phyloP scores from a whole-genome alignment of 306 rosid genomes.

The Pyrus communis region DNA sequence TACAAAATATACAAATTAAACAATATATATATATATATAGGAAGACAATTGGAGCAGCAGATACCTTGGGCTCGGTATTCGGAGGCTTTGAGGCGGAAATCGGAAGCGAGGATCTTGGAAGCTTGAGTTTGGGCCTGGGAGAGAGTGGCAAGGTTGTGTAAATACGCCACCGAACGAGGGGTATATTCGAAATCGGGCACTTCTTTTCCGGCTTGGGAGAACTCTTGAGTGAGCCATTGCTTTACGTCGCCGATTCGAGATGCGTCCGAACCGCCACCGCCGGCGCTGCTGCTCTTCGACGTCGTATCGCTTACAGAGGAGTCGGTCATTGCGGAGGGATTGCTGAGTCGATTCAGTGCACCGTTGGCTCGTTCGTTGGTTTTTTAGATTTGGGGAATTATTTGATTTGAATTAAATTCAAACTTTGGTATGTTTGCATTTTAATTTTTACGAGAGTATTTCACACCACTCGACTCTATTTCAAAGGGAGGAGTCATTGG shows the following conservation, averaged over 20 bases:
- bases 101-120: slow-evolving; percentile 71
- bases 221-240: slow-evolving; percentile 50
- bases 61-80: slow-evolving; percentile 91
- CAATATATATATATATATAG: too few relatives aligned
- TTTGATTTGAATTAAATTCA: not conserved
- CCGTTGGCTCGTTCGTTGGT: not conserved
- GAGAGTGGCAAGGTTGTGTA: slow-evolving; percentile 55
- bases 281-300: not conserved
- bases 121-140: slow-evolving; percentile 86
- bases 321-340: not conserved
- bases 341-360: not conserved
- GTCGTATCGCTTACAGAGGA: not conserved
- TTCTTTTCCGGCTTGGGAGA: slow-evolving; percentile 66
- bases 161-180: slow-evolving; percentile 65
- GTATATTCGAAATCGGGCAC: slow-evolving; percentile 84
- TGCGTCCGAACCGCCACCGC: slow-evolving; percentile 8
- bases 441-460: too few relatives aligned
- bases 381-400: not conserved
- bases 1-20: not conserved
- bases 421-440: not conserved
- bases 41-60: not conserved
- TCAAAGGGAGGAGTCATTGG: too few relatives aligned
- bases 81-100: slow-evolving; percentile 75
- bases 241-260: slow-evolving; percentile 10
- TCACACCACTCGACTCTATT: too few relatives aligned